Base-by-base conservation (phyloP, 495 filamentous ascomycete species). In the Pyrenula aspistea region DNA sequence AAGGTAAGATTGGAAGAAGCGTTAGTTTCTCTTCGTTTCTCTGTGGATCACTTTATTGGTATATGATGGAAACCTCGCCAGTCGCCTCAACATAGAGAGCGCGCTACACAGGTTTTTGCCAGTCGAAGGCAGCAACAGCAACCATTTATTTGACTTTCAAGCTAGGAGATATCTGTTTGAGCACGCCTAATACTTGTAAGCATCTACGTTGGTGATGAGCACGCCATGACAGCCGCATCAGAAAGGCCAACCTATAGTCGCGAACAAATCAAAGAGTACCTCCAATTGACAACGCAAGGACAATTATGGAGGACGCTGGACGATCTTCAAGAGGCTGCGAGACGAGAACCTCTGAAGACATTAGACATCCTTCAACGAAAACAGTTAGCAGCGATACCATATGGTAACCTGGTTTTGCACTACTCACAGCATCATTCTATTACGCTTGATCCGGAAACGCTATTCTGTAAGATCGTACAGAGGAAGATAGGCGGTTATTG, bases 401-500 rank as follows among this genome's bases (percentile, higher is more conserved):
- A 87, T 63, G 87, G 88, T 55, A 88, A 85, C 61, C 67, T 80
- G 8, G 68, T 61, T 4, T 61, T 82, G 24, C 81, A 83, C 58
- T 83, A 83, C 67, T 88, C 63, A 56, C 63, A 68, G 2, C 69
- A 76, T 53, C 80, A 79, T 50, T 68, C 69, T 11, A 73, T 88
- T 24, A 78, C 77, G 1, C 67, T 87, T 3, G 71, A 83, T 55
- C 79, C 81, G 1, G 66, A 83, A 22, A 68, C 75, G 22, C 63
- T 90, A 2, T 90, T 78, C 60, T 61, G 75, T 22, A 90, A 89
- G 70, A 77, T 90, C 36, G 80, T 89, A 8, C 65, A 66, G 24
- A 73, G 77, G 52, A 76, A 78, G n/a, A 67, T 83, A 21, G 88
- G 88, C 25, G 87, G 88, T 0, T 89, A 89, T 59, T 91, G 87